Conservation (phyloP, 371 early-diverging fungal genomes). For the Sporodiniella umbellata region DNA sequence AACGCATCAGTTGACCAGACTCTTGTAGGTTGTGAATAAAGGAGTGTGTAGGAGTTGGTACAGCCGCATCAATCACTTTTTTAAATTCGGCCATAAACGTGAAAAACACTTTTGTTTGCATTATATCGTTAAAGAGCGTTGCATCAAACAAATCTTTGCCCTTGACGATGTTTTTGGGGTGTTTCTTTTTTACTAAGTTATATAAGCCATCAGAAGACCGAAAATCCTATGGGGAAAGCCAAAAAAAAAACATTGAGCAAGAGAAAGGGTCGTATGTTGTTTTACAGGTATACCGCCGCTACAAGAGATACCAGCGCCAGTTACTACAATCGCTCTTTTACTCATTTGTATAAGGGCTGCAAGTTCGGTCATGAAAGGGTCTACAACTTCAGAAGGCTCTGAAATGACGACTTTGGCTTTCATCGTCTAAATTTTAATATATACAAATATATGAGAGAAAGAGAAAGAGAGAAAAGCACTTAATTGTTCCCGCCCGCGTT, state of each 20-base stretch:
- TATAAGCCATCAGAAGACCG: conserved; percentile 79
- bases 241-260: not conserved
- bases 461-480: not conserved
- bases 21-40: conserved; percentile 80
- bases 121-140: conserved; percentile 71
- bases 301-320: conserved; percentile 93
- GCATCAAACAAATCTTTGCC: conserved; percentile 98
- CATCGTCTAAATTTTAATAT: conserved; percentile 7
- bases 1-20: conserved; percentile 73
- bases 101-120: conserved; percentile 82
- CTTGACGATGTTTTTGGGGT: conserved; percentile 66
- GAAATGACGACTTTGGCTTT: conserved; percentile 30
- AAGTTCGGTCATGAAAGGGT: conserved; percentile 38
- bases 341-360: conserved; percentile 57
- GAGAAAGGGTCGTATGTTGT: too few relatives aligned
- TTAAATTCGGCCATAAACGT: conserved; percentile 94
- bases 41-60: conserved; percentile 84
- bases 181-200: conserved; percentile 74
- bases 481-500: not conserved
- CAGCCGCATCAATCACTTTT: conserved; percentile 61
- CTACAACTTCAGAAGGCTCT: conserved; percentile 33
- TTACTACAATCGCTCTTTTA: conserved; percentile 72
- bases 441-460: not conserved
- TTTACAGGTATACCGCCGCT: conserved; percentile 85
- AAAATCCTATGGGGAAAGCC: conserved; percentile 60